These are phyloP conservation scores for Spathaspora sp. DNA, from an alignment of 805 yeast genomes.

Conservation along the genomic window DNA sequence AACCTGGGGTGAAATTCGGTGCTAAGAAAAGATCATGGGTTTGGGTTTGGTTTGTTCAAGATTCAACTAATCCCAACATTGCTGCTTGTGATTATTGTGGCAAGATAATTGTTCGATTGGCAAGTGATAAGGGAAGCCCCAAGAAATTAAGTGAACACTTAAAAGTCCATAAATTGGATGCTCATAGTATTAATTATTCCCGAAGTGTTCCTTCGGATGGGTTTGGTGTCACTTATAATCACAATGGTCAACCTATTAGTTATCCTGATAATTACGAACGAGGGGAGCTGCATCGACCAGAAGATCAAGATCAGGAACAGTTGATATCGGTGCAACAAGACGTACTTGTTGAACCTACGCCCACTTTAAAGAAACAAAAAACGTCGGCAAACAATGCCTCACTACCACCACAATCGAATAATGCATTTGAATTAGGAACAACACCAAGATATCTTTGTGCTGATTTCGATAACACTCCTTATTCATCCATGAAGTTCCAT, in stretches of 20 bases:
- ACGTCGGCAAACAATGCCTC: background rate
- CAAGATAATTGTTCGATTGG: conserved; percentile 43
- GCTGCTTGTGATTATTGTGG: conserved; percentile 57
- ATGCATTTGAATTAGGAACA: conserved; percentile 1
- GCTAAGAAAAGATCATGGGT: conserved; percentile 64
- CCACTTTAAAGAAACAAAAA: background rate
- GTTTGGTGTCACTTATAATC: conserved; percentile 30
- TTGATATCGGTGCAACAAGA: background rate
- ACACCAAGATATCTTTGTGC: conserved; percentile 18
- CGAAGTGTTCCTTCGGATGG: conserved; percentile 38
- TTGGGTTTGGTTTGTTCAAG: conserved; percentile 60
- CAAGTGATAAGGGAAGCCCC: conserved; percentile 56
- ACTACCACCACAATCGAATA: too few species aligned
- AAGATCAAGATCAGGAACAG: background rate
- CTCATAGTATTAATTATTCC: conserved; percentile 36
- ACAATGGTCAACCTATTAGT: conserved; percentile 21
- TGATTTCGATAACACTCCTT: conserved; percentile 40
- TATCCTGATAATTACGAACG: conserved; percentile 12
- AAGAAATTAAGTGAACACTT: conserved; percentile 57
- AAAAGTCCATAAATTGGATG: conserved; percentile 48
- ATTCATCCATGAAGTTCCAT: conserved; percentile 45
- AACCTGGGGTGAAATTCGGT: conserved; percentile 54
- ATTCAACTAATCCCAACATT: conserved; percentile 40
- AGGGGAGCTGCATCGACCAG: background rate
- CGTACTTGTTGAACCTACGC: background rate